These are phyloP conservation scores for Immersiporthe knoxdaviesiana DNA, from an alignment of 2,329 filamentous ascomycete species.

Conservation along the genomic window DNA sequence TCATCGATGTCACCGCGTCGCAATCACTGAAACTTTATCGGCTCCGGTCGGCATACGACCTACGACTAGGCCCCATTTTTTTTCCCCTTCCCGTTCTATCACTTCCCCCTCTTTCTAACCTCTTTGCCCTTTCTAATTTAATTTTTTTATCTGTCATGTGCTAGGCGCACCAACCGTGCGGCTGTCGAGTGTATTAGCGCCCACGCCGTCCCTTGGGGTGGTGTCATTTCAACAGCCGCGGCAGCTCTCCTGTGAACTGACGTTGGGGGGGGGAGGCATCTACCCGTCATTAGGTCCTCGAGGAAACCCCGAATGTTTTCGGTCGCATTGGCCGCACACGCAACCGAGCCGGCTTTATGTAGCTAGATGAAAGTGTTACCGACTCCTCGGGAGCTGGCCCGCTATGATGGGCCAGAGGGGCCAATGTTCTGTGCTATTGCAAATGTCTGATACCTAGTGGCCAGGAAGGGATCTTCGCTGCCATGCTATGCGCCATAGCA, in stretches of 20 bases:
- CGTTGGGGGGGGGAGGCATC: background rate
- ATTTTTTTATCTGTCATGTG: background rate
- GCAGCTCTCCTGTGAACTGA: background rate
- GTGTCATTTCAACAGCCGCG: background rate
- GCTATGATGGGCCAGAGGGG: background rate
- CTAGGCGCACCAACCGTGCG: background rate
- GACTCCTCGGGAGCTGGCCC: background rate
- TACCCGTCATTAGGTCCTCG: constrained; percentile 5
- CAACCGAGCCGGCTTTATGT: constrained; percentile 20
- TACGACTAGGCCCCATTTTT: too few relatives aligned
- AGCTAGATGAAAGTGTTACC: background rate
- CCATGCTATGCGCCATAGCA: constrained; percentile 1
- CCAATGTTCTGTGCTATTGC: background rate
- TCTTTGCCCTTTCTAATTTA: background rate
- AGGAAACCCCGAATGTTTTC: constrained; percentile 22
- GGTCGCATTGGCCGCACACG: constrained; percentile 19
- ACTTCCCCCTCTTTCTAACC: too few relatives aligned
- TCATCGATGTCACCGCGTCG: background rate
- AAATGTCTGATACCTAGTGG: constrained; percentile 17
- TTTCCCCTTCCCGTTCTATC: background rate
- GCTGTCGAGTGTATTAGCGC: background rate
- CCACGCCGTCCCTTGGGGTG: background rate
- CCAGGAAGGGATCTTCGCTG: constrained; percentile 8
- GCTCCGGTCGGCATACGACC: background rate
- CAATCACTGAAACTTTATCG: background rate